phyloP scores from a whole-genome alignment of 1,284 basidiomycete species.

The Erythrobasidium hasegawianum region DNA sequence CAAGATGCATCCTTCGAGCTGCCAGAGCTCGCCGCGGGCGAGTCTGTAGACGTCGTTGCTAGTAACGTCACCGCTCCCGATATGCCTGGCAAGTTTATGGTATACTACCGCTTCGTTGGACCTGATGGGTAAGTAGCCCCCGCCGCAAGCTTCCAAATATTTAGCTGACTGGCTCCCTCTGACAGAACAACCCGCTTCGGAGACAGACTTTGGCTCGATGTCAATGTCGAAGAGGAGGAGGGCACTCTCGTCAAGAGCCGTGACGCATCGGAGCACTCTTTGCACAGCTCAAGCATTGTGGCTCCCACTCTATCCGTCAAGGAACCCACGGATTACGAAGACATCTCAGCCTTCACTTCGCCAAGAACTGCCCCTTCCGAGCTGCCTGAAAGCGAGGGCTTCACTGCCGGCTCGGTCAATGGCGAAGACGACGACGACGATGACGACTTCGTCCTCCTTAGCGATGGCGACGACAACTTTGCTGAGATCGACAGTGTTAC shows the following conservation, averaged over 20 bases:
- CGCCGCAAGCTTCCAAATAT: not conserved
- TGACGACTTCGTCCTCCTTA: slow-evolving; percentile 27
- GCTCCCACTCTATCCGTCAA: slow-evolving; percentile 22
- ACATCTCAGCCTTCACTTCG: slow-evolving; percentile 17
- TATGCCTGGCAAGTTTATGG: slow-evolving; percentile 38
- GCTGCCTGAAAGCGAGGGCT: slow-evolving; percentile 10
- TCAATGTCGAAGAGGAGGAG: slow-evolving; percentile 22
- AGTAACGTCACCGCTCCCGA: slow-evolving; percentile 42
- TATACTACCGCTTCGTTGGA: slow-evolving; percentile 37
- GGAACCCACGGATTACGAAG: not conserved
- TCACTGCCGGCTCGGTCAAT: not conserved
- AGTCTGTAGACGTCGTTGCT: slow-evolving; percentile 37
- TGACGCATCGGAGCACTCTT: slow-evolving; percentile 2
- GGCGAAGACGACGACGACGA: slow-evolving; percentile 17
- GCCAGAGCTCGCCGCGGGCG: slow-evolving; percentile 25
- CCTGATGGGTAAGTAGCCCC: slow-evolving; percentile 30
- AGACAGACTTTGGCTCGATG: slow-evolving; percentile 33
- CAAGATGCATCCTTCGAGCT: slow-evolving; percentile 6
- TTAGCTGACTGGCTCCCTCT: not conserved
- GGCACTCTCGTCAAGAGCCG: not conserved
- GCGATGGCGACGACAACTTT: slow-evolving; percentile 26
- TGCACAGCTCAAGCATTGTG: slow-evolving; percentile 15
- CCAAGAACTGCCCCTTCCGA: slow-evolving; percentile 19
- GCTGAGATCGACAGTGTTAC: slow-evolving; percentile 3
- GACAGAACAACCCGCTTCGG: slow-evolving; percentile 20